Evolutionary conservation across 768 basidiomycete species (phyloP), one percentile per base, ranked within the genome.

Genomic region (Leccinum aurantiacum): DNA sequence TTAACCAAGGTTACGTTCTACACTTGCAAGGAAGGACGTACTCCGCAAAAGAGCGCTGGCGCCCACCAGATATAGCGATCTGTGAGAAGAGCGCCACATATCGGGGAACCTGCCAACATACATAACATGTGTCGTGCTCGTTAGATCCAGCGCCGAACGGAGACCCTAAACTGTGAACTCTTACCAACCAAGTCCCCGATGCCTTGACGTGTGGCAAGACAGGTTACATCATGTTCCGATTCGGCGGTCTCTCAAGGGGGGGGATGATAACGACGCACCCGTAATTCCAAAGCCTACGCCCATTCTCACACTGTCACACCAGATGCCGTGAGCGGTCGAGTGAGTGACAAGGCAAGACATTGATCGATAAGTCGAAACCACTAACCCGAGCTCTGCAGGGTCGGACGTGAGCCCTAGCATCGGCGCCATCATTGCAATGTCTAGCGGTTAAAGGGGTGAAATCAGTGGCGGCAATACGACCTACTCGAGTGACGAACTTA

Each of bases 41-140:
- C 74, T 49, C 80, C 84, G 27, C 80, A 74, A 64, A 85, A 87
- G 10, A 84, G 41, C 2, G 79, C 79, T 3, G 85, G 82, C 14
- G 79, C 75, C 81, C 82, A 85, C 86, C 86, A 87, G 4, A 78
- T 69, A 64, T 80, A 84, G 3, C 74, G 69, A 10, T 68, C 53
- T 0, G 83, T 78, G 4, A 87, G 73, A 19, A 87, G 74, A 3
- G 83, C 81, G 2, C 86, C 86, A 37, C 78, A 79, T 35, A 87
- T 81, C 1, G 86, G 85, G 0, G 82, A 78, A 4, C 84, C 84
- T 80, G 56, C 8, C 38, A 41, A 13, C 51, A n/a, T 35, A 71
- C 50, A 7, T 72, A 57, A 57, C 1, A 67, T 65, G 13, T 46
- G 41, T 37, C 65, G 9, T 27, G 19, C 8, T 22, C 15, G n/a